A percentile compares a stretch with the other conserved stretches of the same genome.
Conservation (phyloP, 306 rosid species). For the Acacia confusa region DNA sequence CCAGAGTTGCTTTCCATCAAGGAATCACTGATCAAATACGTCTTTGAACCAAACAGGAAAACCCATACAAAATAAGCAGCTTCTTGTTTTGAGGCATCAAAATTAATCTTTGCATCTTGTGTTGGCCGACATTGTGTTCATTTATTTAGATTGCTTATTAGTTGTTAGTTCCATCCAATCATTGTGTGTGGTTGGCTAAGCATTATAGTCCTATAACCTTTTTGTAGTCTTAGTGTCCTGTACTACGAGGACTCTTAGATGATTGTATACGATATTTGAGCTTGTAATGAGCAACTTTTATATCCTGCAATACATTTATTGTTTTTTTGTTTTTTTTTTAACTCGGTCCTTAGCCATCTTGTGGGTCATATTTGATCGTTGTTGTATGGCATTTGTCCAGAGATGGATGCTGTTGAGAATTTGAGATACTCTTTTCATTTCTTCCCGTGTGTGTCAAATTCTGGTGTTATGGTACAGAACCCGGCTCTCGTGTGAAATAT, state of each 20-base stretch:
- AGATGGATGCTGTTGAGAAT: background rate
- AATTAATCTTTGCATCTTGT: constrained; percentile 26
- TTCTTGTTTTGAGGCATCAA: constrained; percentile 17
- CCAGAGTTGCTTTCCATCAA: constrained; percentile 82
- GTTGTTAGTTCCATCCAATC: constrained; percentile 30
- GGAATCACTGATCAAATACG: constrained; percentile 73
- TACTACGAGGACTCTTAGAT: constrained; percentile 16
- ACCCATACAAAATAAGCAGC: constrained; percentile 34
- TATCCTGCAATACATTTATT: constrained; percentile 30
- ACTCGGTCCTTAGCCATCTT: constrained; percentile 25
- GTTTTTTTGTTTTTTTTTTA: constrained; percentile 36
- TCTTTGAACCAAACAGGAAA: constrained; percentile 78
- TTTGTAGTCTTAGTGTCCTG: constrained; percentile 26
- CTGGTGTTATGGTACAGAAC: background rate
- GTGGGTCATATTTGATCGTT: constrained; percentile 1
- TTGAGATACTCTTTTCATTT: background rate
- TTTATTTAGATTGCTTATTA: constrained; percentile 19
- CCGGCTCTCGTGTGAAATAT: background rate
- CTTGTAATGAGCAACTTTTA: constrained; percentile 12
- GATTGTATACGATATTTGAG: constrained; percentile 14
- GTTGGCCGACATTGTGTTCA: constrained; percentile 7
- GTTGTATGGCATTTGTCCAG: background rate
- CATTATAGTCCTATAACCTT: constrained; percentile 23
- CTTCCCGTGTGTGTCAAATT: background rate
- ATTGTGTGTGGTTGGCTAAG: constrained; percentile 15